Evolutionary conservation across 1,139 yeast species (phyloP).

Genomic region (Hansenula sp.): DNA sequence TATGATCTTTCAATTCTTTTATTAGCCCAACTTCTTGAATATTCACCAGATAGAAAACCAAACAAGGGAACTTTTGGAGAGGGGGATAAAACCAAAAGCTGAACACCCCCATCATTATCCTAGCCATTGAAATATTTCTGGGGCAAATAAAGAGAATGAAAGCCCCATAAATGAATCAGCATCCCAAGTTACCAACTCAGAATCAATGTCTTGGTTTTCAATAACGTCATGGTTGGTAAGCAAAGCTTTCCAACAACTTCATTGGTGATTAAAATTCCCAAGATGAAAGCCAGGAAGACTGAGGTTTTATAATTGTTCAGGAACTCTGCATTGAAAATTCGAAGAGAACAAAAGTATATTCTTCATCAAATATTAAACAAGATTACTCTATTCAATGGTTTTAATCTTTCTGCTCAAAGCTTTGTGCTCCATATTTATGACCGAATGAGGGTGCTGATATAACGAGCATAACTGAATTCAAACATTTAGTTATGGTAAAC

Average conservation of each 20-base stretch:
- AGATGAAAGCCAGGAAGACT: too few relatives aligned
- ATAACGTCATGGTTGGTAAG: conserved; percentile 45
- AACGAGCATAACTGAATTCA: too few relatives aligned
- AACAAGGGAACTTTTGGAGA: conserved; percentile 57
- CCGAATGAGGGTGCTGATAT: too few relatives aligned
- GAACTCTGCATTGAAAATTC: too few relatives aligned
- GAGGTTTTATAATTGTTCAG: too few relatives aligned
- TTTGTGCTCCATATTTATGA: too few relatives aligned
- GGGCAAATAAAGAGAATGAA: conserved; percentile 48
- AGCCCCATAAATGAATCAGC: conserved; percentile 46
- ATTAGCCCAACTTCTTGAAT: conserved; percentile 55
- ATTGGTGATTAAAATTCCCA: too few relatives aligned
- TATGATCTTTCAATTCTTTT: conserved; percentile 36
- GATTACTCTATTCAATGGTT: too few relatives aligned
- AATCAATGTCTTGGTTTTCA: conserved; percentile 49
- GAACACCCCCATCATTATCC: conserved; percentile 71
- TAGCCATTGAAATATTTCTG: conserved; percentile 37
- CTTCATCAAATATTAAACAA: too few relatives aligned
- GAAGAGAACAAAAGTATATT: too few relatives aligned
- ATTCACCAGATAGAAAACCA: conserved; percentile 53
- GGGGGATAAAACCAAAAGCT: conserved; percentile 50
- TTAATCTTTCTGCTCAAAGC: too few relatives aligned
- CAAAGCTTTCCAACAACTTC: conserved; percentile 29
- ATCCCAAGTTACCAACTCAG: conserved; percentile 32
- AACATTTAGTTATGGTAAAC: too few relatives aligned